Evolutionary conservation across 1,139 yeast genomes (phyloP).

Genomic region (Nakaseomyces kungkrabaensis): DNA sequence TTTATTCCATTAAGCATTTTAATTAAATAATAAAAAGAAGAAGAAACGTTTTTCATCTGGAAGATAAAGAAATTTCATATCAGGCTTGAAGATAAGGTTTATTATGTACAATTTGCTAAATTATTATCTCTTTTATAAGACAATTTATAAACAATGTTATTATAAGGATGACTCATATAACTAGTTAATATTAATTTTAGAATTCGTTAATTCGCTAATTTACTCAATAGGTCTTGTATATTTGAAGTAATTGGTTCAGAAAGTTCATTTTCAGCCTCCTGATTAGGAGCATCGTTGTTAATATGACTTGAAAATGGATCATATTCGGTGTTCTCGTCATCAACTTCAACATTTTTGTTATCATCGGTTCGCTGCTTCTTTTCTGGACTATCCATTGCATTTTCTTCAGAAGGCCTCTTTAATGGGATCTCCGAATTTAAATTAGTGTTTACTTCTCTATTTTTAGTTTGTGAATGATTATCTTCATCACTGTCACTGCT

Average conservation of each 20-base stretch:
- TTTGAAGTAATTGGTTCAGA: slow-evolving; percentile 19
- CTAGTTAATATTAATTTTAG: too few relatives aligned
- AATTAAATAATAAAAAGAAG: too few relatives aligned
- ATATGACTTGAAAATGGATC: slow-evolving; percentile 1
- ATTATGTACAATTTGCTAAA: too few relatives aligned
- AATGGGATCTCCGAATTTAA: too few relatives aligned
- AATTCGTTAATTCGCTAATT: slow-evolving; percentile 21
- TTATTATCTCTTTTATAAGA: too few relatives aligned
- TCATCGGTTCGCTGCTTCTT: not conserved
- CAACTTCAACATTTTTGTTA: slow-evolving; percentile 4
- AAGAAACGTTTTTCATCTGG: too few relatives aligned
- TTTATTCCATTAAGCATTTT: too few relatives aligned
- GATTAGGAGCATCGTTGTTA: slow-evolving; percentile 3
- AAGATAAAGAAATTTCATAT: too few relatives aligned
- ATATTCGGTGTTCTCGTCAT: slow-evolving; percentile 7
- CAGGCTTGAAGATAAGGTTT: too few relatives aligned
- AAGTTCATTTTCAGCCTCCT: not conserved
- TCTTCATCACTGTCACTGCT: slow-evolving; percentile 7
- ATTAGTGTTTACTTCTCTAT: not conserved
- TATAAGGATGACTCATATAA: too few relatives aligned
- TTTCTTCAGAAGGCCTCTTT: not conserved
- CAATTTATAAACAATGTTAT: too few relatives aligned
- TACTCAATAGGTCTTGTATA: slow-evolving; percentile 29
- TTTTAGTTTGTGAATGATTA: slow-evolving; percentile 1
- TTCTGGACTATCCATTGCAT: not conserved